Percentiles rank a stretch among this genome's conserved stretches.
Evolutionary conservation across 441 rosid genomes (phyloP).

Genomic region (Francoa sonchifolia): DNA sequence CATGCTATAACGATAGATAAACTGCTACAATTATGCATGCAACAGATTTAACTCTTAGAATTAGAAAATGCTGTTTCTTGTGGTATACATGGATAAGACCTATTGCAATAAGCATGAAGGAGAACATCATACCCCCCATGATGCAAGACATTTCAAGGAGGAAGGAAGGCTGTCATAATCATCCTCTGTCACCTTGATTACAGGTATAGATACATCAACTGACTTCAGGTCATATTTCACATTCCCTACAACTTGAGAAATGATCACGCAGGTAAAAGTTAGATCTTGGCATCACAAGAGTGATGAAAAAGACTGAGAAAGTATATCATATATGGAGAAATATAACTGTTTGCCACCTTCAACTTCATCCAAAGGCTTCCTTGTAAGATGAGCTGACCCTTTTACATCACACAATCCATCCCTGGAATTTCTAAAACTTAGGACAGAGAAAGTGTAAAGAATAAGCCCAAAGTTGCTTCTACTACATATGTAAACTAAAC

Average conservation of each 20-base stretch:
- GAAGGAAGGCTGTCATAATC: conserved; percentile 64
- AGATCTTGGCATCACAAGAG: background rate
- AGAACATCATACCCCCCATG: conserved; percentile 69
- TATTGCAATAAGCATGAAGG: background rate
- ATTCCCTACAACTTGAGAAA: conserved; percentile 16
- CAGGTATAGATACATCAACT: conserved; percentile 13
- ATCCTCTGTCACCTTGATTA: conserved; percentile 32
- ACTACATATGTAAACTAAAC: conserved; percentile 7
- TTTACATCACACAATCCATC: conserved; percentile 14
- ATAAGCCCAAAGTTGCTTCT: conserved; percentile 2
- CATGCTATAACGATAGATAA: no score
- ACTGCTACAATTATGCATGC: background rate
- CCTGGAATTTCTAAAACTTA: conserved; percentile 14
- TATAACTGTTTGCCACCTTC: conserved; percentile 28
- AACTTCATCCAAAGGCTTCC: conserved; percentile 12
- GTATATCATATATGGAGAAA: background rate
- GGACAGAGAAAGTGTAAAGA: background rate
- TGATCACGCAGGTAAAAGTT: conserved; percentile 2
- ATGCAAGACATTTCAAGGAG: conserved; percentile 48
- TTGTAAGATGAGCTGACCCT: conserved; percentile 10
- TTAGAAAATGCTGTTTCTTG: no score
- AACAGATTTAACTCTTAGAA: no score
- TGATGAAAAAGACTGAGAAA: conserved; percentile 3
- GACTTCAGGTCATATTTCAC: conserved; percentile 14
- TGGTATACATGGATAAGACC: no score